Evolutionary conservation across 257 asterid species (phyloP), one percentile per base, ranked within the genome.

Genomic region (Echium plantagineum): DNA sequence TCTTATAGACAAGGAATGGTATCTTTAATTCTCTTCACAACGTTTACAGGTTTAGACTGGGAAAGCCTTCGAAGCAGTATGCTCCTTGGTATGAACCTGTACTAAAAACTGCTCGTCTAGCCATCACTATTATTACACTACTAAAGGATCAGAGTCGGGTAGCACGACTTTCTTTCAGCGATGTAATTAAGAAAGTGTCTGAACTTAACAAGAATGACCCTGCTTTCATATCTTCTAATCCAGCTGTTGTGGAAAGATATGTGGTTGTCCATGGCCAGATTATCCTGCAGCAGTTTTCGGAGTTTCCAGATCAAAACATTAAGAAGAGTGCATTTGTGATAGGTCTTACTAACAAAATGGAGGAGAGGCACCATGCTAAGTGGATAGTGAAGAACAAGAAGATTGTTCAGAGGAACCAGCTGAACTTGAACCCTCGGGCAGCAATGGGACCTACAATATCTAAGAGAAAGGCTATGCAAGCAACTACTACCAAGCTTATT

Each of bases 321-420:
- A 88, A 72, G 74, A 85, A 82, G 72, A 75, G 88, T 56, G 75
- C 90, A 22, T 91, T 91, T 52, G 94, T 74, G 68, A 58, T 69
- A 74, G 94, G 94, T 22, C 93, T 91, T 32, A 53, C 76, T 38
- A 76, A 74, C 71, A 88, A 88, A 73, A 91, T 91, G 98, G 96
- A 91, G 74, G 94, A 80, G 71, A 83, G 80, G 70, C 96, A 84
- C 84, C 98, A 91, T 67, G 82, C 95, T 0, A 88, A 88, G 63
- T 85, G 95, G 96, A 74, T 91, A 52, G 95, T 91, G 62, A 91
- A 86, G 94, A 88, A 84, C 75, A 88, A 91, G 87, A 84, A 81
- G 79, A 47, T 79, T 70, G 65, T 86, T 70, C 78, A 65, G 38
- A 81, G 94, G 72, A 53, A 66, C 42, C 83, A 19, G 48, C 74